Base-by-base conservation (phyloP, 768 basidiomycete genomes). In the Hemileccinum rubropunctum region DNA sequence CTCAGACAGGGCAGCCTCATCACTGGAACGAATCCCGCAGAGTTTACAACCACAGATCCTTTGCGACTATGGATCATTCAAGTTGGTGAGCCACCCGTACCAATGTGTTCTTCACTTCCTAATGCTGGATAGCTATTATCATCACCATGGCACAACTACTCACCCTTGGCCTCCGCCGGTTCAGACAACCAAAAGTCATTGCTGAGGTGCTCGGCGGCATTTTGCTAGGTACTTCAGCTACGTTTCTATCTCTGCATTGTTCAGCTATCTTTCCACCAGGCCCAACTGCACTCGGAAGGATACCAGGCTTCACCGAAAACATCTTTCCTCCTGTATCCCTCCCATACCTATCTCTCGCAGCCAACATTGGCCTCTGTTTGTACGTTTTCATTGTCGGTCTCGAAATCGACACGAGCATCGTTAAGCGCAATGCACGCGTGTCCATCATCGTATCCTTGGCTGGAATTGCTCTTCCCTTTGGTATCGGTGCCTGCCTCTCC, bases 381-480 rank as follows among this genome's bases (percentile, higher is more conserved):
- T 93, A 91, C 70, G 79, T 97, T 15, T 98, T 97, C 72, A 79
- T 97, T 51, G 86, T 98, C 32, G 95, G 95, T 3, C 82, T 95
- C 21, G 90, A 91, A 73, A 93, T 97, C 50, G 95, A 98, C 51
- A 71, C 76, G 0, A 70, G 73, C 4, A 74, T 97, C 50, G 84
- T 98, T 68, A 84, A 78, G 58, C 83, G 86, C 33, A 88, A 91
- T 73, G 82, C 79, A 1, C 76, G 81, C 6, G 71, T 83, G 9
- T 88, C 86, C 1, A 69, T 70, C 3, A 76, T 82, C 1, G 83
- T 98, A 45, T 86, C 91, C 1, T 57, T 88, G 1, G 87, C 84
- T 0, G 95, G 95, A 3, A 91, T 98, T 78, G 61, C 81, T 6
- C 59, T 98, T 2, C 95, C 95, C 0, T 98, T 98, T 58, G 91